Base-by-base conservation (phyloP, 2,329 filamentous ascomycete genomes). In the Pyrenophora graminea region DNA sequence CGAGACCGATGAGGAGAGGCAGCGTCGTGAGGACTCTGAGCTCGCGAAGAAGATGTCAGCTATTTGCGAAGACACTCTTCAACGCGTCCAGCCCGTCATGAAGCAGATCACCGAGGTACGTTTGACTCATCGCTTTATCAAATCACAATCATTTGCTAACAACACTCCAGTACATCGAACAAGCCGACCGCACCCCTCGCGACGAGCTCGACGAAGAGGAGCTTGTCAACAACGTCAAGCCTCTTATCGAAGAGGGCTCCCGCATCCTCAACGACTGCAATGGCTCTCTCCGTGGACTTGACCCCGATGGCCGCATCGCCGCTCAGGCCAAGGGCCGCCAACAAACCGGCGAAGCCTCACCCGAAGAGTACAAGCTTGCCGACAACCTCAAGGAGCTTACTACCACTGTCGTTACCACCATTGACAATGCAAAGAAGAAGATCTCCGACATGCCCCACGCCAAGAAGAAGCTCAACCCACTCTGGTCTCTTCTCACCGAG, bases 391-490 rank as follows among this genome's bases (percentile, higher is more conserved):
- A 96, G 79, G 90, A 91, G 76, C 81, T 96, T 52, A 93, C 91
- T 0, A 87, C 87, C 17, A 87, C 85, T 21, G 89, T 97, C 18
- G 87, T 89, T 39, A 85, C 87, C 65, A 90, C 87, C 19, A 93
- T 97, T 62, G 91, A 97, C 68, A 86, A 88, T 58, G 89, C 89
- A 21, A 94, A 92, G 84, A 89, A 88, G 78, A 89, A 90, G 79
- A 89, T 96, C 55, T 85, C 89, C 67, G 89, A 90, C 68, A 94
- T 96, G 89, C 91, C 92, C 5, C 89, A 95, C 62, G 92, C 91
- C 37, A 95, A 96, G 87, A 93, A 96, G 82, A 87, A 93, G 79
- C 82, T 96, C 54, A 96, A 93, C 77, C 91, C 92, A 9, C 84
- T 97, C 25, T 96, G 91, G 91, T 85, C 80, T 25, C 79, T 96